Evolutionary conservation across 768 basidiomycete genomes (phyloP), one percentile per base, ranked within the genome.

Genomic region (Tubosaeta sp.): DNA sequence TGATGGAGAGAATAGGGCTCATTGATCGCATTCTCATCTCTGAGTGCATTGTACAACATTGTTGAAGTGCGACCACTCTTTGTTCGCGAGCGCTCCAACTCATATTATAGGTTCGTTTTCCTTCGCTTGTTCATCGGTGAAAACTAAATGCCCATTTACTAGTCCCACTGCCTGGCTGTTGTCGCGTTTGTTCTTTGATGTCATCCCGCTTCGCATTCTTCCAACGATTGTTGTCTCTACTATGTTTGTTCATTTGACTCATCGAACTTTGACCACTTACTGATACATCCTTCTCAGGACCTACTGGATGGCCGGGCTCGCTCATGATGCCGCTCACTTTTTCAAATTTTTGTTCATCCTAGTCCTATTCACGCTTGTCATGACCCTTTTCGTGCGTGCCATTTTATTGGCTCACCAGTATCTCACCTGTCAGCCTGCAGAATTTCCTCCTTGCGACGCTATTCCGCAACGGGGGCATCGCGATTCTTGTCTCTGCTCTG

Each of bases 231-330:
- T 95, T 46, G 85, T 97, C 6, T 80, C 85, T 4, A 83, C 89
- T 5, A 89, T 94, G 87, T 91, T 58, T 63, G 88, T 70, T 33
- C 4, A 33, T 42, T 34, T 10, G 3, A 32, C 22, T 27, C 50
- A 14, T 46, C 29, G 9, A 38, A 3, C 31, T 14, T 31, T 6
- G 13, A 41, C 16, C 39, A 35, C 32, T 25, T 8, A 50, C 58
- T 55, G 29, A 12, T n/a, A 39, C 17, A 22, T 46, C 29, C 39
- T 10, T 45, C 9, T 22, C 53, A 88, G 86, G 48, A 86, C 85
- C n/a, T 93, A 92, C 60, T 92, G 91, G 90, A 94, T 97, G 95
- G 91, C 92, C 3, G 94, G 95, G 12, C 80, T 97, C 5, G 79
- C 89, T 2, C 76, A 76, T 5, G 79, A 88, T 39, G 84, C 92